Percentiles rank a stretch among this genome's conserved stretches.
Conservation (phyloP, 1,284 basidiomycete genomes). For the Sanghuangporus baumii region DNA sequence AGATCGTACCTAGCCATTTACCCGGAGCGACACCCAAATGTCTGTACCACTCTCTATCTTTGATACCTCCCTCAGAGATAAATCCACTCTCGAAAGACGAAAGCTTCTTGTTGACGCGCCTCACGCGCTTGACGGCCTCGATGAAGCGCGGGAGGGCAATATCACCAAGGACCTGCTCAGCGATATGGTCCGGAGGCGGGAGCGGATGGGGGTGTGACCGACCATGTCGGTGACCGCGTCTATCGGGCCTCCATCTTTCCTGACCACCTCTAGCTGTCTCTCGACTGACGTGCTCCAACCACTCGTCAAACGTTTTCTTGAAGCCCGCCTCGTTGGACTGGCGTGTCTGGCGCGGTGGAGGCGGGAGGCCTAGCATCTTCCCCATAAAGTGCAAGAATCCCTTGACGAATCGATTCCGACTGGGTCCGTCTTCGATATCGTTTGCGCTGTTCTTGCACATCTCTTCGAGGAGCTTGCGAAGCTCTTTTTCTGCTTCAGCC, state of each 20-base stretch:
- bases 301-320: not conserved
- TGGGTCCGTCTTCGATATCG: slow-evolving; percentile 1
- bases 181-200: slow-evolving; percentile 14
- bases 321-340: not conserved
- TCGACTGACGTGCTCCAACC: not conserved
- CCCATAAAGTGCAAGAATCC: not conserved
- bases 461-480: slow-evolving; percentile 31
- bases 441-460: slow-evolving; percentile 27
- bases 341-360: not conserved
- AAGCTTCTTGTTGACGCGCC: slow-evolving; percentile 66
- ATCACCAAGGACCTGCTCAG: slow-evolving; percentile 16
- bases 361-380: slow-evolving; percentile 1
- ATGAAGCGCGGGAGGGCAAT: slow-evolving; percentile 41
- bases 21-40: slow-evolving; percentile 89
- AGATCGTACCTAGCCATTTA: slow-evolving; percentile 70
- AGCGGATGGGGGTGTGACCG: not conserved
- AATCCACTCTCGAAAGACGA: slow-evolving; percentile 80
- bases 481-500: slow-evolving; percentile 29
- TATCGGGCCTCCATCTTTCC: not conserved
- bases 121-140: slow-evolving; percentile 58
- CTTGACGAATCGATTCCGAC: not conserved
- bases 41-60: slow-evolving; percentile 79
- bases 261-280: not conserved
- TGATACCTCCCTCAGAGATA: slow-evolving; percentile 73
- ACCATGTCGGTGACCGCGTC: not conserved